Evolutionary conservation across 768 basidiomycete species (phyloP), one percentile per base, ranked within the genome.

Genomic region (Pisolithus tinctorius): DNA sequence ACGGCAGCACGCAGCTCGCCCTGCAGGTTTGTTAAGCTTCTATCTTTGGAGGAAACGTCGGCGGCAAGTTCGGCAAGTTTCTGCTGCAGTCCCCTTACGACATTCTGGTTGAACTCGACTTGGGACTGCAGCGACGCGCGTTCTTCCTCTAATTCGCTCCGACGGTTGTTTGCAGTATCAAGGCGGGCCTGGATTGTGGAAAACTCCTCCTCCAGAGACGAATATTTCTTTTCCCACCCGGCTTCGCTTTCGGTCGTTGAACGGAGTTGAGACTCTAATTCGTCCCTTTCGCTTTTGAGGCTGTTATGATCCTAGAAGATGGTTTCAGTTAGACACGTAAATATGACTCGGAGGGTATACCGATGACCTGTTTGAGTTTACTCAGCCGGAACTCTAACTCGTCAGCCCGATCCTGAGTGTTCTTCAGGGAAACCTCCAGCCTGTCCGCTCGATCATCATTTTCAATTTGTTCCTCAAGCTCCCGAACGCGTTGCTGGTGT

Each of bases 381-480:
- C 84, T 82, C 17, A 93, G 71, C 60, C 87, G 87, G 59, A 89
- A 86, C 59, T 91, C 89, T 8, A 92, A 76, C 61, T 90, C 88
- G 53, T 88, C 88, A 4, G 85, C 85, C 49, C 84, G 84, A 59
- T 92, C 82, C 59, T 89, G 87, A 25, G 84, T 84, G 59, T 89
- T 83, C 61, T 83, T 84, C 44, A 93, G 69, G 7, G 84, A 84
- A 42, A 70, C 69, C 62, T 91, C 88, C 25, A 91, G 68, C 40
- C 76, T 76, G 55, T 90, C 89, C 14, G 83, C 82, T 39, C 86
- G 83, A 65, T 92, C 88, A 61, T 93, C 89, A 53, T 79, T 83
- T 64, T 91, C 82, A 20, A 93, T 83, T 56, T 88, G 86, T 54
- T 91, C 89, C 59, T 88, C 82, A 30, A 93, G 67, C 57, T 91